phyloP scores from a whole-genome alignment of 805 yeast species.

The Candida ficus region DNA sequence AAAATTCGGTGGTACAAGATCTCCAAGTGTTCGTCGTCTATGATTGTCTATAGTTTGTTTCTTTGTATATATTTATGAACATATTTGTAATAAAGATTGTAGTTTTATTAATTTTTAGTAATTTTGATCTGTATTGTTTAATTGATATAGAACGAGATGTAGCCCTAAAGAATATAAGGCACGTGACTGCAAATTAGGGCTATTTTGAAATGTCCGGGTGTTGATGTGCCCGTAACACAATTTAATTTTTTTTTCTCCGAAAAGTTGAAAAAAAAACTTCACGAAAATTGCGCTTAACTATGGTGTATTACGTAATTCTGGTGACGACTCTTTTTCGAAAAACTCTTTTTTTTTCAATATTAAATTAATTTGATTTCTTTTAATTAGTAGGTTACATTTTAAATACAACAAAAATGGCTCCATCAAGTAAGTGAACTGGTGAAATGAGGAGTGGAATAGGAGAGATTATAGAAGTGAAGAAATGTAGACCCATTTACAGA shows the following conservation, averaged over 20 bases:
- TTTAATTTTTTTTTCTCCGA: too few relatives aligned
- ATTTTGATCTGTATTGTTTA: too few relatives aligned
- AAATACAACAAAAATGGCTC: constrained; percentile 35
- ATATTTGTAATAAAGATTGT: too few relatives aligned
- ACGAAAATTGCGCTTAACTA: not conserved
- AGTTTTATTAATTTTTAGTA: too few relatives aligned
- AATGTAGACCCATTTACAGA: too few relatives aligned
- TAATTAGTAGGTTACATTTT: constrained; percentile 1
- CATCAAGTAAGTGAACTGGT: constrained; percentile 35
- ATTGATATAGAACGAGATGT: too few relatives aligned
- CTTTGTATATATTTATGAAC: too few relatives aligned
- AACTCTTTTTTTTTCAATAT: constrained; percentile 6
- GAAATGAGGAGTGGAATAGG: not conserved
- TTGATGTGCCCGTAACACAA: too few relatives aligned
- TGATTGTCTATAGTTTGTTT: constrained; percentile 25
- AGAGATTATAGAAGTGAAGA: too few relatives aligned
- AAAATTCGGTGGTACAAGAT: constrained; percentile 88
- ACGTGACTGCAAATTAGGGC: not conserved
- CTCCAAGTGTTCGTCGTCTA: constrained; percentile 77
- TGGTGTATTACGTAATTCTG: not conserved
- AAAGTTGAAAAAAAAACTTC: not conserved
- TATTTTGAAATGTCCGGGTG: too few relatives aligned
- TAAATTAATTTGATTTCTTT: constrained; percentile 1
- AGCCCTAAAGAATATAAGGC: too few relatives aligned
- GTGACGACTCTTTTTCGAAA: not conserved